These are phyloP conservation scores for Seminavis robusta DNA, from an alignment of 108 stramenopile species.

Conservation along the genomic window DNA sequence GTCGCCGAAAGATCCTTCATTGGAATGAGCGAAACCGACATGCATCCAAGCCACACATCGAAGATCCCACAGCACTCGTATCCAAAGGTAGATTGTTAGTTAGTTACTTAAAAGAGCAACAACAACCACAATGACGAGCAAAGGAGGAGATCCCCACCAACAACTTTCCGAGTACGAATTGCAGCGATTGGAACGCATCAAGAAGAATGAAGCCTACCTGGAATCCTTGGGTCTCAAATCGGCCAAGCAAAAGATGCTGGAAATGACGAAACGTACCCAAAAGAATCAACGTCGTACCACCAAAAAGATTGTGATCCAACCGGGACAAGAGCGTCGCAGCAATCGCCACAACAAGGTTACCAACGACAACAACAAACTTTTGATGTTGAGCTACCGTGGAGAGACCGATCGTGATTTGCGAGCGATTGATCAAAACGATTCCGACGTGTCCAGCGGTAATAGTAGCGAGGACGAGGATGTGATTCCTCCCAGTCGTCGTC, in stretches of 20 bases:
- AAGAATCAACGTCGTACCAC: background rate
- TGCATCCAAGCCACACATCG: no score
- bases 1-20: no score
- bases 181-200: conserved; percentile 29
- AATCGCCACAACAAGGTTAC: no score
- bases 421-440: background rate
- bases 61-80: no score
- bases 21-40: no score
- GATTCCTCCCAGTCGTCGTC: background rate
- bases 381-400: conserved; percentile 7
- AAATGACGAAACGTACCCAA: background rate
- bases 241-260: background rate
- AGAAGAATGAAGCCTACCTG: conserved; percentile 34
- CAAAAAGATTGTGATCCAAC: background rate
- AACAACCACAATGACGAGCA: no score
- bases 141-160: no score
- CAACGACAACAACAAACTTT: no score
- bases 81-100: no score
- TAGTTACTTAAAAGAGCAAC: no score
- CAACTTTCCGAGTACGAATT: conserved; percentile 41
- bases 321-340: conserved; percentile 8
- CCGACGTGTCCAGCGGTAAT: background rate
- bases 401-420: background rate
- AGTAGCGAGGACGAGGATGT: background rate
- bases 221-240: conserved; percentile 24